Evolutionary conservation across 2,329 filamentous ascomycete species (phyloP), one percentile per base, ranked within the genome.

Genomic region (Shiraia bambusicola): DNA sequence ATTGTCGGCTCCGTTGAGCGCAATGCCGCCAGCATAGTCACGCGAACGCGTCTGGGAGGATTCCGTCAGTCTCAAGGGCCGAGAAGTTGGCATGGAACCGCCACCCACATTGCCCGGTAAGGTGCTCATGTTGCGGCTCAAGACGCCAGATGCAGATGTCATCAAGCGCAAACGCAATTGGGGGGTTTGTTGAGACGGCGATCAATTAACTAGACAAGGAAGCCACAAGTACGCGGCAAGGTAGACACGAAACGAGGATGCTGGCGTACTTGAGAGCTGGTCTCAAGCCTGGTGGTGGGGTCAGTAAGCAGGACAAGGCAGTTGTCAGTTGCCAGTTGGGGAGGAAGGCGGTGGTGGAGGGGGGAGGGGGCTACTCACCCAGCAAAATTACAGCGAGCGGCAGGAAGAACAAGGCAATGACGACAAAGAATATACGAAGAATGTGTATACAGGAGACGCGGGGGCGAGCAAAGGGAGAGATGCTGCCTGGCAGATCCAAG

Each of bases 41-140:
- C 62, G 63, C 42, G 61, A 43, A 42, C 63, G 58, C 36, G 49
- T 43, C 65, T 67, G 52, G 17, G 10, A 34, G 17, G 24, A 16
- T 17, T 40, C 14, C 37, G 47, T 45, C 30, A 43, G 45, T 28
- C 33, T 26, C n/a, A 19, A 29, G n/a, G 19, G 9, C 8, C 11
- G 14, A 7, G 19, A 22, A 22, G 26, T 32, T 25, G 8, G 8
- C 14, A 38, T 31, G 41, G 33, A 14, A 32, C 14, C 14, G 39
- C 28, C 34, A 60, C 63, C 35, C 50, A 67, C 64, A 52, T 59
- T 65, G 49, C 54, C 59, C 24, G 61, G 41, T 55, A 63, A 61
- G 46, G 52, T 52, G 44, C 53, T 51, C 58, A 65, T 61, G 40
- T 46, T 62, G 50, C 53, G 50, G 47, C 51, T 39, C 14, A 42